A percentile compares a stretch with the other conserved stretches of the same genome.
These are phyloP conservation scores for Talaromyces sp. DNA, from an alignment of 2,329 filamentous ascomycete species.

Conservation along the genomic window DNA sequence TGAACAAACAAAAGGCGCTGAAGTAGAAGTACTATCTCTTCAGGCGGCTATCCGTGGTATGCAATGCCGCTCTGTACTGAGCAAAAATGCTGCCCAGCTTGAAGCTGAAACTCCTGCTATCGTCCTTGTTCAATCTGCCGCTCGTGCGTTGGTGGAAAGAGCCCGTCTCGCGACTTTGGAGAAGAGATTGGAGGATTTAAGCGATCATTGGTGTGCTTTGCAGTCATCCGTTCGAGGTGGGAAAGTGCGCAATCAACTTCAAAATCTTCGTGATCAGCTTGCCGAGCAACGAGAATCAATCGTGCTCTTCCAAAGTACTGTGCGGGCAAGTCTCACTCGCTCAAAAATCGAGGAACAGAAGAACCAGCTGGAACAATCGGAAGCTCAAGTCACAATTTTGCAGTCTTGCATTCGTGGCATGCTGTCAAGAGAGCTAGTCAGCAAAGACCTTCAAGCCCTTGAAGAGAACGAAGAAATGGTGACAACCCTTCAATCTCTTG, in stretches of 20 bases:
- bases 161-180: constrained; percentile 33
- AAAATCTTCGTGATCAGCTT: constrained; percentile 24
- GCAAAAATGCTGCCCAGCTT: constrained; percentile 20
- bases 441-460: constrained; percentile 25
- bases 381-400: constrained; percentile 39
- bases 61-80: constrained; percentile 28
- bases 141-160: constrained; percentile 31
- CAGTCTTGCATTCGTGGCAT: constrained; percentile 48
- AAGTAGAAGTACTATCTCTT: constrained; percentile 54
- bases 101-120: constrained; percentile 22
- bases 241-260: constrained; percentile 21
- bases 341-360: constrained; percentile 24
- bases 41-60: constrained; percentile 59
- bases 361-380: constrained; percentile 39
- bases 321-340: constrained; percentile 27
- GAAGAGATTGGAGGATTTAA: constrained; percentile 35
- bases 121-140: constrained; percentile 29
- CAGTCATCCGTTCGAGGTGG: constrained; percentile 42
- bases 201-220: constrained; percentile 36
- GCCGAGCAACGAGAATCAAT: constrained; percentile 21
- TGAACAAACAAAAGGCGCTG: constrained; percentile 55
- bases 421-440: constrained; percentile 27
- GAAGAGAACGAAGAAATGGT: constrained; percentile 25
- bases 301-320: constrained; percentile 27
- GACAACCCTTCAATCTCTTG: constrained; percentile 33